phyloP scores from a whole-genome alignment of 495 filamentous ascomycete genomes.

The Tuber melanosporum region DNA sequence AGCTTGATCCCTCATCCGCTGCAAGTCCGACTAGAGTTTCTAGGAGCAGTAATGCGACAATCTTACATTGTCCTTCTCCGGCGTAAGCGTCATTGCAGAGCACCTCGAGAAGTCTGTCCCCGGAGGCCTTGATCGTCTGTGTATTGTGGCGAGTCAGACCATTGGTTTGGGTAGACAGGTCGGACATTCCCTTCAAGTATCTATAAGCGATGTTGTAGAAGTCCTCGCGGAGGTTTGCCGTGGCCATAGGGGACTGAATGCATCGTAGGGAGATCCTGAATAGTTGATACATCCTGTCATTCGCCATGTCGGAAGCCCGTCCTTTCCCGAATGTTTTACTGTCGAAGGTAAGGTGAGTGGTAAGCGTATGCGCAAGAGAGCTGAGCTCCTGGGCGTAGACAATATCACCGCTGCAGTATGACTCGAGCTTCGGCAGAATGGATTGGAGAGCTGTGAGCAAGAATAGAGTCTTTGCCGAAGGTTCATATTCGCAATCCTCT shows the following conservation, averaged over 20 bases:
- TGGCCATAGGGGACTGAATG: conserved; percentile 63
- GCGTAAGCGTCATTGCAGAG: conserved; percentile 90
- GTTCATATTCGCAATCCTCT: conserved; percentile 66
- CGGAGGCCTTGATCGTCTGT: conserved; percentile 66
- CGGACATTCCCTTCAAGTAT: conserved; percentile 69
- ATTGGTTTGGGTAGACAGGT: conserved; percentile 44
- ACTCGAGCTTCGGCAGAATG: conserved; percentile 77
- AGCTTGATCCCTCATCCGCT: conserved; percentile 56
- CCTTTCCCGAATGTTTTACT: conserved; percentile 45
- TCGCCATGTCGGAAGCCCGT: conserved; percentile 62
- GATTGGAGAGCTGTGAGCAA: conserved; percentile 77
- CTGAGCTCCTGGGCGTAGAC: conserved; percentile 66
- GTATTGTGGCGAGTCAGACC: conserved; percentile 54
- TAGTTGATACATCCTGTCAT: conserved; percentile 82
- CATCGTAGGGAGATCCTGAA: conserved; percentile 76
- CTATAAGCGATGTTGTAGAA: conserved; percentile 85
- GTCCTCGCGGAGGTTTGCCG: conserved; percentile 63
- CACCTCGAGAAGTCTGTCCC: conserved; percentile 71
- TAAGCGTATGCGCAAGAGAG: conserved; percentile 64
- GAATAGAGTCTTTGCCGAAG: conserved; percentile 60
- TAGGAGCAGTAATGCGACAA: conserved; percentile 70
- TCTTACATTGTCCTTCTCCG: conserved; percentile 70
- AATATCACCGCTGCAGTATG: conserved; percentile 57
- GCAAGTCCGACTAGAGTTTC: conserved; percentile 64
- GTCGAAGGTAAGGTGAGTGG: conserved; percentile 63